Evolutionary conservation across 2,329 filamentous ascomycete genomes (phyloP).

Genomic region (Xenosphaeropsis pyriputrescens): DNA sequence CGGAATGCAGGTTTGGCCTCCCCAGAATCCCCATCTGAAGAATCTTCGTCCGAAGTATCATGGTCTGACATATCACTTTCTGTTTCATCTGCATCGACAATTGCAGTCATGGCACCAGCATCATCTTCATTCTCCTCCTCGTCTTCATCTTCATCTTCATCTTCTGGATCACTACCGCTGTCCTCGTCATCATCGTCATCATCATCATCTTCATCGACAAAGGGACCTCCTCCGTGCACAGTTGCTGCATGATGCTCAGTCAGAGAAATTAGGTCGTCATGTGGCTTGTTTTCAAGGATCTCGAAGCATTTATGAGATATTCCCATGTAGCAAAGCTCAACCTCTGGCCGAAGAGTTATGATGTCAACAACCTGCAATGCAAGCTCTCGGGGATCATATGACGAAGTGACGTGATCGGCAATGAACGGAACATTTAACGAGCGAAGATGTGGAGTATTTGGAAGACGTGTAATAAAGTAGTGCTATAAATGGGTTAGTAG

Average conservation of each 20-base stretch:
- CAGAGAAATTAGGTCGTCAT: conserved; percentile 21
- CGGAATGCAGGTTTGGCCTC: conserved; percentile 33
- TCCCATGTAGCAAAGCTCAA: conserved; percentile 65
- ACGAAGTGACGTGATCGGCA: conserved; percentile 39
- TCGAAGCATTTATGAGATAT: conserved; percentile 71
- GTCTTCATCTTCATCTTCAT: conserved; percentile 6
- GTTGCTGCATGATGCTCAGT: conserved; percentile 12
- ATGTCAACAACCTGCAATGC: conserved; percentile 68
- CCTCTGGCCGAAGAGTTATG: conserved; percentile 59
- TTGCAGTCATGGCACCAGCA: conserved; percentile 16
- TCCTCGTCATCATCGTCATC: conserved; percentile 14
- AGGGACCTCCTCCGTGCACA: conserved; percentile 28
- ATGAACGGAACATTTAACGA: conserved; percentile 59
- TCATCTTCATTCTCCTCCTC: conserved; percentile 24
- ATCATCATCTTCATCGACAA: neutral
- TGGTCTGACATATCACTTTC: conserved; percentile 22
- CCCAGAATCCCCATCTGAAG: conserved; percentile 28
- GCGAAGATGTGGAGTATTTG: conserved; percentile 53
- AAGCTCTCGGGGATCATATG: conserved; percentile 50
- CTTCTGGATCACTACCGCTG: conserved; percentile 12
- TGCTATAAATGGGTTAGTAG: conserved; percentile 34
- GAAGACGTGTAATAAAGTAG: conserved; percentile 62
- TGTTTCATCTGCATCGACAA: conserved; percentile 20
- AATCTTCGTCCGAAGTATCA: conserved; percentile 33
- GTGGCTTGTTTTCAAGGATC: conserved; percentile 49